Conservation (phyloP, 78 protist genomes). For the Planoprotostelium fungivorum region DNA sequence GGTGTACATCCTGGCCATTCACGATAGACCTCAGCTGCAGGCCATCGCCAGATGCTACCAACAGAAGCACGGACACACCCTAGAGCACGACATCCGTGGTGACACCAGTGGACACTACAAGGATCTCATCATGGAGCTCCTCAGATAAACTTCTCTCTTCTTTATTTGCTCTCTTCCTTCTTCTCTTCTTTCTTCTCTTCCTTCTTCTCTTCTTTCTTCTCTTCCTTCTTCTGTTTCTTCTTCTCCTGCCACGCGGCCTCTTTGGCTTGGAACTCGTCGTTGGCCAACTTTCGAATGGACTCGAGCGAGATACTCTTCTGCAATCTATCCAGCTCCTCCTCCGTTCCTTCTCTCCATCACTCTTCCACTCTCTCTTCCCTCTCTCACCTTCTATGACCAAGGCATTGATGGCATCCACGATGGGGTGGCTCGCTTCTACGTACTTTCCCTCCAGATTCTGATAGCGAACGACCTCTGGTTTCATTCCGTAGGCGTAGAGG, state of each 20-base stretch:
- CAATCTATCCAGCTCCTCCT: background rate
- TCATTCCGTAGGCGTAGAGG: background rate
- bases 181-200: background rate
- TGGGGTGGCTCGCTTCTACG: background rate
- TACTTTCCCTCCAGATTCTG: background rate
- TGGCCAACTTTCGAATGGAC: background rate
- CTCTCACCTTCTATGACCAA: background rate
- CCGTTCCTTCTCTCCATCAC: background rate
- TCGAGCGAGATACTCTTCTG: background rate
- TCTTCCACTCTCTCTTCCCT: background rate
- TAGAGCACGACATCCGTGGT: conserved; percentile 5
- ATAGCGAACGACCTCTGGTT: background rate
- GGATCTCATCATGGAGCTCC: conserved; percentile 3
- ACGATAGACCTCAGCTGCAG: background rate
- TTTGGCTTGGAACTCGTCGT: background rate
- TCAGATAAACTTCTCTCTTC: background rate
- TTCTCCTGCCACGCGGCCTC: background rate
- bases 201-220: background rate
- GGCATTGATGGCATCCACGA: background rate
- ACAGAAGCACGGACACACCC: conserved; percentile 3
- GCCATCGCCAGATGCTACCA: background rate
- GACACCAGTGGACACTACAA: conserved; percentile 18
- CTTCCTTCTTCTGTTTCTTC: background rate
- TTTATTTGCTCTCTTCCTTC: background rate
- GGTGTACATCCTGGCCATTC: background rate